Evolutionary conservation across 2,329 filamentous ascomycete genomes (phyloP), one percentile per base, ranked within the genome.

Genomic region (Pseudomassariella vexata): DNA sequence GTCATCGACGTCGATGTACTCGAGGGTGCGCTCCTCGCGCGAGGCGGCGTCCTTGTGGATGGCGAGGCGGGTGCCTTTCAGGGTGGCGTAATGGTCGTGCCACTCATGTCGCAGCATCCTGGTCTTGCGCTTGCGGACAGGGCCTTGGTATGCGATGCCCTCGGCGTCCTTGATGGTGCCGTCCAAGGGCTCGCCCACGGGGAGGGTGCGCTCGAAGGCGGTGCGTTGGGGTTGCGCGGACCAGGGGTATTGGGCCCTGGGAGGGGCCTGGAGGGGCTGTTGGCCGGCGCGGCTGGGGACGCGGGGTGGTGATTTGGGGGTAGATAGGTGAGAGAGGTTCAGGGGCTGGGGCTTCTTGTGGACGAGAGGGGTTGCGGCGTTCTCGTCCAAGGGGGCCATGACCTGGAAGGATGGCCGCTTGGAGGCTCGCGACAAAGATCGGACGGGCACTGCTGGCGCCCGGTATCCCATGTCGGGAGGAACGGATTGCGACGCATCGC

Each of bases 101-200:
- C 89, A 95, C 63, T 95, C 89, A 57, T 94, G 85, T 25, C 87
- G 85, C 39, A 95, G 75, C 67, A 95, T 79, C 51, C 79, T 80
- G 20, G 83, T 94, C 65, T 87, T 87, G 53, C 90, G 85, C 70
- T 94, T 95, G 70, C 87, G 89, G 79, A 98, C 94, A 59, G 81
- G 88, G 2, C 92, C 92, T 30, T 85, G 76, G 58, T 89, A 85
- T 20, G 76, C 75, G 41, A 82, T 61, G 35, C 77, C 76, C 32
- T 69, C 63, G 30, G 56, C 51, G 37, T 59, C 56, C 15, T 56
- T 55, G 47, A 55, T 44, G 45, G 50, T 45, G 35, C 53, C 42
- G 32, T 49, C 42, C 33, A 40, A 22, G 42, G 45, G 33, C 9
- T 40, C 15, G 32, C 40, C 38, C 6, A 43, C 44, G 32, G 44